These are phyloP conservation scores for Phoenix dactylifera DNA, from an alignment of 176 grass and related monocot genomes.

Conservation along the genomic window DNA sequence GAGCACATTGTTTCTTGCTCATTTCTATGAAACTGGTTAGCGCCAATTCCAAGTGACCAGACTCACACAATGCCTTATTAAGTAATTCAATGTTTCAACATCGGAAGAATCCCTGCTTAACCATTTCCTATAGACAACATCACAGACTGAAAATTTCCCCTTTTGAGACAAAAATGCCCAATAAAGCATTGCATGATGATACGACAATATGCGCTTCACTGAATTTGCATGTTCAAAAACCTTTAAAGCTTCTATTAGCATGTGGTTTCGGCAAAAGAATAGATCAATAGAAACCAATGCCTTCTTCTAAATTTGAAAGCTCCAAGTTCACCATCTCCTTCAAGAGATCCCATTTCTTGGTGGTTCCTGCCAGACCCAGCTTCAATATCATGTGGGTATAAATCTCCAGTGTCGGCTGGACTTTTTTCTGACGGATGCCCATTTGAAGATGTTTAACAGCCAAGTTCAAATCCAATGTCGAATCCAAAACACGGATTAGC, in stretches of 20 bases:
- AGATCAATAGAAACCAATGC: conserved; percentile 15
- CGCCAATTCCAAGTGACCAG: conserved; percentile 33
- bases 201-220: conserved; percentile 23
- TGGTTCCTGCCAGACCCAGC: conserved; percentile 23
- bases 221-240: conserved; percentile 32
- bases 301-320: conserved; percentile 17
- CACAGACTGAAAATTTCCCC: conserved; percentile 22
- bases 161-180: conserved; percentile 30
- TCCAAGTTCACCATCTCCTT: conserved; percentile 41
- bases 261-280: conserved; percentile 19
- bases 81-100: conserved; percentile 45
- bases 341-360: conserved; percentile 32
- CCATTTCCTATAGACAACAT: conserved; percentile 37
- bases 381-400: conserved; percentile 34
- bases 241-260: conserved; percentile 35
- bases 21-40: conserved; percentile 47
- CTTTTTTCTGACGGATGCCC: conserved; percentile 32
- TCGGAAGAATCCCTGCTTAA: conserved; percentile 49
- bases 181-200: conserved; percentile 30
- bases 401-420: conserved; percentile 24
- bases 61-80: conserved; percentile 36
- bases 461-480: conserved; percentile 26
- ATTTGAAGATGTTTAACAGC: conserved; percentile 41
- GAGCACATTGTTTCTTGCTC: conserved; percentile 36
- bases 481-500: conserved; percentile 28